A percentile compares a stretch with the other conserved stretches of the same genome.
Conservation (phyloP, 495 filamentous ascomycete species). For the Tuber melanosporum region DNA sequence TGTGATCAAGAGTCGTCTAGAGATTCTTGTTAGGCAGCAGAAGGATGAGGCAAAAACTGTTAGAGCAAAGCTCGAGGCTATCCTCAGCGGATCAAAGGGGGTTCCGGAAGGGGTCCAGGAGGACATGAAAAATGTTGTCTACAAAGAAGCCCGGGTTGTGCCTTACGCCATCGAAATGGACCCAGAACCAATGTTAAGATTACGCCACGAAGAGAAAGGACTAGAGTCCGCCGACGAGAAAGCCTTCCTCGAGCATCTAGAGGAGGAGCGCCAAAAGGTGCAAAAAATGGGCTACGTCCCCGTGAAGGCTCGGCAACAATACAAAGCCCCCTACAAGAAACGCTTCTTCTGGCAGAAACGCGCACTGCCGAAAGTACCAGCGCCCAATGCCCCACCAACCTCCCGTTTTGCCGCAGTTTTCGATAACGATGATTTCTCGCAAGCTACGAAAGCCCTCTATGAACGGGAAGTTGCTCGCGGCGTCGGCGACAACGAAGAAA, state of each 20-base stretch:
- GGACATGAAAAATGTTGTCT: conserved; percentile 17
- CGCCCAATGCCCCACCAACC: conserved; percentile 47
- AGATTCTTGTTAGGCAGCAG: conserved; percentile 61
- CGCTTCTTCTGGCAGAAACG: conserved; percentile 39
- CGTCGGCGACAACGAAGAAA: conserved; percentile 88
- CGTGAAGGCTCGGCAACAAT: conserved; percentile 50
- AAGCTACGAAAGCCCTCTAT: conserved; percentile 83
- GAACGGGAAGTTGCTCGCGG: conserved; percentile 90
- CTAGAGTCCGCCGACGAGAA: conserved; percentile 58
- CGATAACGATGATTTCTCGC: conserved; percentile 75
- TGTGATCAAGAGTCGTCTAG: conserved; percentile 67
- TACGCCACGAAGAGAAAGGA: conserved; percentile 61
- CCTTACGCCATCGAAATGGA: conserved; percentile 50
- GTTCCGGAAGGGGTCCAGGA: conserved; percentile 35
- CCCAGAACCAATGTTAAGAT: conserved; percentile 64
- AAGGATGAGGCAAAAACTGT: conserved; percentile 61
- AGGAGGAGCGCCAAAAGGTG: conserved; percentile 58
- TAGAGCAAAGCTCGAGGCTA: conserved; percentile 51
- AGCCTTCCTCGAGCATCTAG: conserved; percentile 55
- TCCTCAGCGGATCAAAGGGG: conserved; percentile 42
- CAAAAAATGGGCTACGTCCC: conserved; percentile 66
- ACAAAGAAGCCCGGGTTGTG: conserved; percentile 32
- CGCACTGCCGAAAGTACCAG: conserved; percentile 21
- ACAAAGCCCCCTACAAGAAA: conserved; percentile 47
- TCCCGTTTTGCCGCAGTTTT: conserved; percentile 67